A percentile compares a stretch with the other conserved stretches of the same genome.
These are phyloP conservation scores for Xenosphaeropsis pyriputrescens DNA, from an alignment of 2,329 filamentous ascomycete genomes.

Conservation along the genomic window DNA sequence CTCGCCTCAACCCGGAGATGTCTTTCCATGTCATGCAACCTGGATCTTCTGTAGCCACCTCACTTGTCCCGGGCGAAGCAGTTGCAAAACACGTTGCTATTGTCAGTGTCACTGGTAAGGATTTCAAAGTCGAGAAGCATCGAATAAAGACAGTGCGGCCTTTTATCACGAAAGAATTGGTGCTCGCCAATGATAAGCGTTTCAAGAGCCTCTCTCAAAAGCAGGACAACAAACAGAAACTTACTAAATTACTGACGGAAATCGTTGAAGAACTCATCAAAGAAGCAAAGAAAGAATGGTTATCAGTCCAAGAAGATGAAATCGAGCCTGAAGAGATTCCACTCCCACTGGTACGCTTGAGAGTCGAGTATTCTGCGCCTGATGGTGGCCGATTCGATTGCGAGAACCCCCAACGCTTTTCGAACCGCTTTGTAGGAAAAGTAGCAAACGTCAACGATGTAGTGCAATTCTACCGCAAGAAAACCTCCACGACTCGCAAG, in stretches of 20 bases:
- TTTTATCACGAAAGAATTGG: slow-evolving; percentile 75
- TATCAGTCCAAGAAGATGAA: slow-evolving; percentile 54
- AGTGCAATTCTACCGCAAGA: slow-evolving; percentile 84
- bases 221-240: slow-evolving; percentile 67
- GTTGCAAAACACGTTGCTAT: slow-evolving; percentile 85
- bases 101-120: slow-evolving; percentile 65
- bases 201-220: slow-evolving; percentile 68
- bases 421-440: slow-evolving; percentile 76
- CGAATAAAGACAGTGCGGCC: slow-evolving; percentile 80
- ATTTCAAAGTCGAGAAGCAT: slow-evolving; percentile 69
- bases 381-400: slow-evolving; percentile 78
- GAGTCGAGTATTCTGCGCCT: slow-evolving; percentile 77
- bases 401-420: slow-evolving; percentile 93
- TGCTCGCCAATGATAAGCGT: slow-evolving; percentile 58
- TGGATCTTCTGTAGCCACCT: slow-evolving; percentile 90
- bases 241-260: slow-evolving; percentile 62
- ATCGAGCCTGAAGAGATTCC: slow-evolving; percentile 48
- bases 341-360: slow-evolving; percentile 72
- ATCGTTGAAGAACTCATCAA: slow-evolving; percentile 80
- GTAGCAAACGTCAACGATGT: slow-evolving; percentile 94
- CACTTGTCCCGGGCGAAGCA: slow-evolving; percentile 77
- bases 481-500: slow-evolving; percentile 35
- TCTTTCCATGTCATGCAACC: slow-evolving; percentile 96
- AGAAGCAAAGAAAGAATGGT: slow-evolving; percentile 71
- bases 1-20: slow-evolving; percentile 68